Evolutionary conservation across 73 alveolate species (phyloP).

Genomic region (Effrenium voratum): DNA sequence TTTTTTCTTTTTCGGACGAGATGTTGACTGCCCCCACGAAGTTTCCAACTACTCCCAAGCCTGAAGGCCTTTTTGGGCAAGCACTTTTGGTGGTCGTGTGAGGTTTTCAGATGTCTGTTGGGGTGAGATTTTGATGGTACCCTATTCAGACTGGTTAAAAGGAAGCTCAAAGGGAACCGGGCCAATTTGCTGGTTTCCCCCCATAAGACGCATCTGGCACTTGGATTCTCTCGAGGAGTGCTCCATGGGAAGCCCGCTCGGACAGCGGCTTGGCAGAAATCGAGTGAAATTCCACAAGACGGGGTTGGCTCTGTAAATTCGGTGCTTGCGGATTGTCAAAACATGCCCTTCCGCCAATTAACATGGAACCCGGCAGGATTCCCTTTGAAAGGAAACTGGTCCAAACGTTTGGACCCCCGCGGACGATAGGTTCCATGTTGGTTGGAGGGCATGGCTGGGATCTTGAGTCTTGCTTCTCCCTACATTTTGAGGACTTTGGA

Average conservation of each 20-base stretch:
- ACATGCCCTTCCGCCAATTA: too few species aligned
- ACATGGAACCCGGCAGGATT: background rate
- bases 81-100: background rate
- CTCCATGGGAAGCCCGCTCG: constrained; percentile 98
- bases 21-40: too few species aligned
- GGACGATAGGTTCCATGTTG: too few species aligned
- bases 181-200: too few species aligned
- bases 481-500: too few species aligned
- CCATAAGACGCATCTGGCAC: too few species aligned
- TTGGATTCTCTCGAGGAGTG: constrained; percentile 62
- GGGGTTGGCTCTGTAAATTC: background rate
- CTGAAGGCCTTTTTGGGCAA: background rate
- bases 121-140: background rate
- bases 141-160: background rate
- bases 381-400: background rate
- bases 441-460: too few species aligned
- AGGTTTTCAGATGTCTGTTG: background rate
- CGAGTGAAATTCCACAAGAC: background rate
- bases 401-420: background rate
- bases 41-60: background rate
- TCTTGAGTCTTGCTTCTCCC: too few species aligned
- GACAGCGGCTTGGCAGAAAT: constrained; percentile 95
- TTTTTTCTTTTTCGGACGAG: too few species aligned
- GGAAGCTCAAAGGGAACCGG: background rate
- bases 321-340: background rate